These are phyloP conservation scores for Linnemannia schmuckeri DNA, from an alignment of 192 early-diverging fungal species.

Conservation along the genomic window DNA sequence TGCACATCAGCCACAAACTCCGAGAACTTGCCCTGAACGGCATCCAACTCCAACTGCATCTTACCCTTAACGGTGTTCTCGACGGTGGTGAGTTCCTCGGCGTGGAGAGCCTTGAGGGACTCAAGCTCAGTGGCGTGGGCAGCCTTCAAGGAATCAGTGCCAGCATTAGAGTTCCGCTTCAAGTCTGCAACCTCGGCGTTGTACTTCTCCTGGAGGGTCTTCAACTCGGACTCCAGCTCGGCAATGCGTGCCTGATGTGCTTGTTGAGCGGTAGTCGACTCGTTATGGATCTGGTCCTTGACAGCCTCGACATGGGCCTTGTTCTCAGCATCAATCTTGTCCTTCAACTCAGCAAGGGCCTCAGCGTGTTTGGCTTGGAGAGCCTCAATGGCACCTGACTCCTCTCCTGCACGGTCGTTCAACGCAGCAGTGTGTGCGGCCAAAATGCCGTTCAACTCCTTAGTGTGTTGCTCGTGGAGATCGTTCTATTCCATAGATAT, in stretches of 20 bases:
- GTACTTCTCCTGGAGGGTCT: conserved; percentile 40
- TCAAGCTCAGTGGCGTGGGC: conserved; percentile 45
- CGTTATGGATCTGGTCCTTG: conserved; percentile 29
- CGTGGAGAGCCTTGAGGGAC: conserved; percentile 37
- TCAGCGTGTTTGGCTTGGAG: conserved; percentile 43
- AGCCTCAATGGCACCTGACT: conserved; percentile 41
- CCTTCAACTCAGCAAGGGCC: conserved; percentile 41
- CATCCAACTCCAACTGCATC: conserved; percentile 42
- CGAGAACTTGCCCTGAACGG: conserved; percentile 46
- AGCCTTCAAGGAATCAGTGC: conserved; percentile 36
- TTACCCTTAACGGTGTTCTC: conserved; percentile 51
- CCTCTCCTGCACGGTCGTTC: conserved; percentile 50
- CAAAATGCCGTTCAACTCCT: conserved; percentile 29
- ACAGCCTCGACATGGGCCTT: conserved; percentile 37
- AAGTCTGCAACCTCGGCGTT: conserved; percentile 26
- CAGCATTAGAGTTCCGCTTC: conserved; percentile 7
- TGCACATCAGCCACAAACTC: conserved; percentile 44
- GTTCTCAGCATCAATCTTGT: conserved; percentile 42
- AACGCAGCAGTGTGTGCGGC: conserved; percentile 44
- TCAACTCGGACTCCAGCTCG: conserved; percentile 36
- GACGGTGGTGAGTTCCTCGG: conserved; percentile 31
- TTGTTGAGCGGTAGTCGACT: conserved; percentile 23
- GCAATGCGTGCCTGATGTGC: conserved; percentile 26
- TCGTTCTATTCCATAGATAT: conserved; percentile 13
- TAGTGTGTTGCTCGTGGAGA: conserved; percentile 34